Base-by-base conservation (phyloP, 495 filamentous ascomycete species). In the Tuber magnatum region DNA sequence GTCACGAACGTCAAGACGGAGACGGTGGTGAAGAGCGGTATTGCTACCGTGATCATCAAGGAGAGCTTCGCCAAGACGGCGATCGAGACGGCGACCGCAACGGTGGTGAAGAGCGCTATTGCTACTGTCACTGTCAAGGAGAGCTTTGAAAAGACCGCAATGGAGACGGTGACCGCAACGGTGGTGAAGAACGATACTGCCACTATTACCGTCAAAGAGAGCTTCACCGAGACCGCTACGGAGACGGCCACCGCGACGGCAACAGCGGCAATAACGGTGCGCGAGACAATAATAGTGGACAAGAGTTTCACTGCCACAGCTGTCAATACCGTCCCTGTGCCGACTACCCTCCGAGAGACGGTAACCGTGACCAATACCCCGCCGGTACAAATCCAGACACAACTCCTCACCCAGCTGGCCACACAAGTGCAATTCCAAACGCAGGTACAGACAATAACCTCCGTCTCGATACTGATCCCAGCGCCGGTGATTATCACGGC, bases 201-300 rank as follows among this genome's bases (percentile, higher is more conserved):
- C 41, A 78, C 78, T 38, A 75, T 76, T 35, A 75, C 79, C 28
- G 76, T 78, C 16, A 77, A 75, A 16, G 56, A 75, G 40, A 68
- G 76, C 32, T 73, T 68, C 9, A 76, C 75, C 41, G 65, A 42
- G 16, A 68, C 61, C 22, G 56, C 28, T 16, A 35, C 76, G 8
- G 68, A 75, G 44, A 68, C 81, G 42, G 39, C 73, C 1, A 61
- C 70, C 32, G 74, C 68, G 56, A 61, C 51, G 20, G 77, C 51
- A 41, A 69, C 46, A 5, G 43, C 69, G 12, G 40, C 71, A 39
- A 40, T 48, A 46, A 72, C 41, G 28, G 14, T 65, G 56, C 56
- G 16, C 12, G 56, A 65, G 16, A 65, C 56, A 14, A 65, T 65
- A 35, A 12, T 65, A 35, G 56, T 65, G 14, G 5, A 65, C 56